Percentiles rank a stretch among this genome's conserved stretches.
phyloP scores from a whole-genome alignment of 1,139 yeast species.

The Sugiyamaella grinbergsii region DNA sequence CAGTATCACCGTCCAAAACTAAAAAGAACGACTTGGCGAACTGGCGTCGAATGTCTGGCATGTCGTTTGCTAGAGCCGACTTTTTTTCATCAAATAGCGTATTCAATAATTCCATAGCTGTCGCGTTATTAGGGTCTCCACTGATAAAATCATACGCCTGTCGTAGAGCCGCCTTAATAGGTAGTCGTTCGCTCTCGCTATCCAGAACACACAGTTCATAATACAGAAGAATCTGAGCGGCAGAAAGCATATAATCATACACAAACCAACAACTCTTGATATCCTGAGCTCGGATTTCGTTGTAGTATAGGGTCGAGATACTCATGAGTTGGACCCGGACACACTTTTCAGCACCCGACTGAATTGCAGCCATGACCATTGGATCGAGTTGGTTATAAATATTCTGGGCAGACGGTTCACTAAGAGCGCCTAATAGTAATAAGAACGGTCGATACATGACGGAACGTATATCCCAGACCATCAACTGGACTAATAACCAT shows the following conservation, averaged over 20 bases:
- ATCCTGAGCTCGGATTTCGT: conserved; percentile 13
- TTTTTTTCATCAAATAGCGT: conserved; percentile 15
- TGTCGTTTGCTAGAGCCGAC: conserved; percentile 10
- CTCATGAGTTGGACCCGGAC: conserved; percentile 15
- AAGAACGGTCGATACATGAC: conserved; percentile 21
- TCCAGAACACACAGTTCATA: conserved; percentile 17
- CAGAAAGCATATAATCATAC: conserved; percentile 16
- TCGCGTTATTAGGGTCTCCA: conserved; percentile 15
- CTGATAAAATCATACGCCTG: conserved; percentile 15
- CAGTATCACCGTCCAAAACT: conserved; percentile 13
- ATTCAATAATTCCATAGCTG: conserved; percentile 11
- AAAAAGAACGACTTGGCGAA: conserved; percentile 18
- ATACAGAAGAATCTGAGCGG: conserved; percentile 14
- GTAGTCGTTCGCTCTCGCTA: conserved; percentile 10
- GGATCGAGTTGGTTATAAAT: conserved; percentile 11
- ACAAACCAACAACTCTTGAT: conserved; percentile 21
- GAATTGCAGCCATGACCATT: conserved; percentile 17
- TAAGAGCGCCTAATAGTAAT: conserved; percentile 14
- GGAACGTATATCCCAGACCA: conserved; percentile 14
- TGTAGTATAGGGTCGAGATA: conserved; percentile 13
- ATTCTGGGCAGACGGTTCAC: conserved; percentile 14
- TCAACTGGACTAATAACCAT: conserved; percentile 19
- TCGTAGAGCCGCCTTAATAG: conserved; percentile 6
- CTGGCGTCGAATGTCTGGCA: conserved; percentile 13
- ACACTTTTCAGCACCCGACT: conserved; percentile 22